Conservation (phyloP, 2,329 filamentous ascomycete species). For the Claviceps lovelessii region DNA sequence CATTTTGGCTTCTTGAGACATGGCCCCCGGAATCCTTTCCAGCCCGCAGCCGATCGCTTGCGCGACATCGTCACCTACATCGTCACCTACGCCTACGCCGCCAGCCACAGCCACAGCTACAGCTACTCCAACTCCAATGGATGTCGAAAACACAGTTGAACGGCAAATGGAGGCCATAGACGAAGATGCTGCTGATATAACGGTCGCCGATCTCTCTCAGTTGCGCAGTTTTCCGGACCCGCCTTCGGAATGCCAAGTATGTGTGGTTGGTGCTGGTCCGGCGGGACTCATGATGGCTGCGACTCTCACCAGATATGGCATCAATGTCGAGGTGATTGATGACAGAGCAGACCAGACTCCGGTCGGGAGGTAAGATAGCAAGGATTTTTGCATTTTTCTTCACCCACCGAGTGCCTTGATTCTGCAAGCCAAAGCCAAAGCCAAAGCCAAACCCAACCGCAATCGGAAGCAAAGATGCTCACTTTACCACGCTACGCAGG, state of each 20-base stretch:
- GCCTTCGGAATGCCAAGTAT: slow-evolving; percentile 32
- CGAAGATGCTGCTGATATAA: slow-evolving; percentile 18
- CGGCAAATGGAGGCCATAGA: slow-evolving; percentile 9
- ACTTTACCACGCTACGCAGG: slow-evolving; percentile 17
- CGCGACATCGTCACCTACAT: background rate
- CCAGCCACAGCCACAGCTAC: background rate
- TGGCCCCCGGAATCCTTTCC: slow-evolving; percentile 5
- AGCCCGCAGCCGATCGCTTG: background rate
- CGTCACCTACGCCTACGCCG: background rate
- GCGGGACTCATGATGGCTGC: slow-evolving; percentile 41
- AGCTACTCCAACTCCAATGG: background rate
- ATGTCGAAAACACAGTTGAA: slow-evolving; percentile 7
- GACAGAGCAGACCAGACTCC: slow-evolving; percentile 53
- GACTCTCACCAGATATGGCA: slow-evolving; percentile 48
- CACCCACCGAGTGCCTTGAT: background rate
- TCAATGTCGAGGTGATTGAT: slow-evolving; percentile 52
- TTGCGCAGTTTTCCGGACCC: slow-evolving; percentile 34
- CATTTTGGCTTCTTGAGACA: background rate
- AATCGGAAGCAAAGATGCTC: background rate
- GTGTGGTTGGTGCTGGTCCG: slow-evolving; percentile 41
- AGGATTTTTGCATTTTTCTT: background rate
- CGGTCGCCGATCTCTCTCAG: slow-evolving; percentile 32
- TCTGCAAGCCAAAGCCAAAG: background rate
- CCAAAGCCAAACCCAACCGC: background rate
- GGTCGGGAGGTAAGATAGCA: slow-evolving; percentile 35